phyloP scores from a whole-genome alignment of 73 alveolate genomes.

The Symbiodinium pilosum region DNA sequence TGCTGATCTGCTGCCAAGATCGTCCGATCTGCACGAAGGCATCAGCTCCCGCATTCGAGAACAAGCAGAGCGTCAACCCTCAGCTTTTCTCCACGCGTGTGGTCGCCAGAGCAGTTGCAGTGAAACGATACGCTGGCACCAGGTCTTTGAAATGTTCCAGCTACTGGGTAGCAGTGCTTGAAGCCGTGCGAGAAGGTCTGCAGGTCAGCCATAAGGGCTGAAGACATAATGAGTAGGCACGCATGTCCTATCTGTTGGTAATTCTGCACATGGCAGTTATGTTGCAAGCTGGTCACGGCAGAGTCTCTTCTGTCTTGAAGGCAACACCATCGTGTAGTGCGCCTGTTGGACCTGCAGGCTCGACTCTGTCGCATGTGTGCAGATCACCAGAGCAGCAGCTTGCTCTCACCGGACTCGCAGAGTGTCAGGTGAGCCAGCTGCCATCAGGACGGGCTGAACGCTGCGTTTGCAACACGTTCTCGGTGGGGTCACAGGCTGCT shows the following conservation, averaged over 20 bases:
- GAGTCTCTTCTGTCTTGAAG: not conserved
- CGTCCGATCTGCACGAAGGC: not conserved
- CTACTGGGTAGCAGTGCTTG: slow-evolving; percentile 27
- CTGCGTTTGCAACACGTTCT: not conserved
- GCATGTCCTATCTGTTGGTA: not conserved
- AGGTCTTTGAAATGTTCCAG: slow-evolving; percentile 38
- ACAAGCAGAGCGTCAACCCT: not conserved
- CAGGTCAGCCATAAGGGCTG: not conserved
- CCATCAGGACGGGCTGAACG: not conserved
- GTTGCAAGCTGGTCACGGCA: not conserved
- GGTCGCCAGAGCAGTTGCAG: too few species aligned
- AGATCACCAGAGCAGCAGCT: too few species aligned
- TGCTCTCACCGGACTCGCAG: too few species aligned
- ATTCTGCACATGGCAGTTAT: too few species aligned
- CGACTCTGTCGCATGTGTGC: too few species aligned
- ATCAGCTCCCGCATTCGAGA: not conserved
- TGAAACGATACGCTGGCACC: not conserved
- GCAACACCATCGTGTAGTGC: not conserved
- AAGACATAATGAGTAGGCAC: not conserved
- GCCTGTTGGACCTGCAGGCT: not conserved
- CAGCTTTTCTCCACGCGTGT: too few species aligned
- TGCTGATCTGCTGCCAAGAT: not conserved
- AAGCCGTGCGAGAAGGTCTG: slow-evolving; percentile 31
- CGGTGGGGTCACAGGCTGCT: not conserved
- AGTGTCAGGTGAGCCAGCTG: not conserved